A percentile compares a stretch with the other conserved stretches of the same genome.
phyloP scores from a whole-genome alignment of 371 early-diverging fungal genomes.

The Mortierella sp. region DNA sequence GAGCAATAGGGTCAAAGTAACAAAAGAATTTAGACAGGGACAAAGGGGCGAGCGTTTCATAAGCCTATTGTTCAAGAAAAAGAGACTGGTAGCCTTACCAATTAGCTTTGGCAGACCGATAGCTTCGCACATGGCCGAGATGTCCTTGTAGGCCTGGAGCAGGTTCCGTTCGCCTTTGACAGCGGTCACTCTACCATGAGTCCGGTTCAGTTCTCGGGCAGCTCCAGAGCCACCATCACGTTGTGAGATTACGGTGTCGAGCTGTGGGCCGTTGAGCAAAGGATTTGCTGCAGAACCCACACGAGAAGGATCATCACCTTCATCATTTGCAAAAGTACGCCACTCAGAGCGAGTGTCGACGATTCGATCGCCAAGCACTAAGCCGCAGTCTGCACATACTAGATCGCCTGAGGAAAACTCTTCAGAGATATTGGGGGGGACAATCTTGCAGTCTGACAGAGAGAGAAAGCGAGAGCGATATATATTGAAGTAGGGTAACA shows the following conservation, averaged over 20 bases:
- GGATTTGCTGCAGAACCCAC: conserved; percentile 98
- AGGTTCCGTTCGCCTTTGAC: conserved; percentile 85
- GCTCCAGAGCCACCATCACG: conserved; percentile 86
- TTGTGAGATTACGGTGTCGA: conserved; percentile 92
- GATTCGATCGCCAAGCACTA: conserved; percentile 96
- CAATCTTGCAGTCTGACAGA: conserved; percentile 80
- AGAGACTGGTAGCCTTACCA: conserved; percentile 53
- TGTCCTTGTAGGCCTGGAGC: conserved; percentile 93
- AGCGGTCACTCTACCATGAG: conserved; percentile 80
- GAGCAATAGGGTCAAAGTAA: not conserved
- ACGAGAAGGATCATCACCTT: conserved; percentile 98
- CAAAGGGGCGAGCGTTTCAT: not conserved
- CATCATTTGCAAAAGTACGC: conserved; percentile 98
- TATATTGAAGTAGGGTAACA: conserved; percentile 8
- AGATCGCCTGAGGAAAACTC: conserved; percentile 94
- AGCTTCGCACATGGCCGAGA: conserved; percentile 93
- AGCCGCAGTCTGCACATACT: conserved; percentile 98
- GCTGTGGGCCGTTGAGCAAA: conserved; percentile 86
- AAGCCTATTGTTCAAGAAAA: not conserved
- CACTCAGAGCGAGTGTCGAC: conserved; percentile 99
- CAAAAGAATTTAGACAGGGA: not conserved
- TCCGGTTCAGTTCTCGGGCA: conserved; percentile 80
- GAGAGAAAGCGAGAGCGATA: not conserved
- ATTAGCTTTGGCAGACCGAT: conserved; percentile 90
- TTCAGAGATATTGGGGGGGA: conserved; percentile 97